Conservation (phyloP, 257 asterid species). For the Petunia secreta region DNA sequence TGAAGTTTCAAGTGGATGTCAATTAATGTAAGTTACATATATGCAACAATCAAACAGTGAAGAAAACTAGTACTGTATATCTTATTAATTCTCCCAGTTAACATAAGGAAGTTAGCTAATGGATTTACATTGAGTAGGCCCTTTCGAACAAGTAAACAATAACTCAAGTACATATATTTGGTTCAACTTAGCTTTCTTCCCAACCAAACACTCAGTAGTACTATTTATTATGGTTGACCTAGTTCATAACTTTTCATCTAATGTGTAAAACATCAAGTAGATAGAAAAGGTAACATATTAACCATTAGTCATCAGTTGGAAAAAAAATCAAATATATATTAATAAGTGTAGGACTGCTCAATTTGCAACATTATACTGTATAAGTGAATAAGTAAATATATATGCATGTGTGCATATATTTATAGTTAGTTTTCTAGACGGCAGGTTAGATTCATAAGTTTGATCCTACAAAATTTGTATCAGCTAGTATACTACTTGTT, state of each 20-base stretch:
- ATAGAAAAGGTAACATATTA: too few relatives aligned
- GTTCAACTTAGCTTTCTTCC: constrained; percentile 22
- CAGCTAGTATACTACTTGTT: too few relatives aligned
- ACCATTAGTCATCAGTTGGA: background rate
- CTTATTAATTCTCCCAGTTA: background rate
- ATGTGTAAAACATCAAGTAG: too few relatives aligned
- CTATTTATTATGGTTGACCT: background rate
- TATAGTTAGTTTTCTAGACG: too few relatives aligned
- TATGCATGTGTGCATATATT: too few relatives aligned
- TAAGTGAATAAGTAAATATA: background rate
- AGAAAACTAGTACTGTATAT: background rate
- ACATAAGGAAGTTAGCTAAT: background rate
- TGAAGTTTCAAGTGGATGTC: background rate
- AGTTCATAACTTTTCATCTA: background rate
- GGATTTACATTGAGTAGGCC: background rate
- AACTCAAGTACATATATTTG: background rate
- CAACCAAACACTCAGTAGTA: background rate
- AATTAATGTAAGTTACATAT: constrained; percentile 13
- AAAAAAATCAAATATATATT: background rate
- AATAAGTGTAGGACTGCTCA: background rate
- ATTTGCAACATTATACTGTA: background rate
- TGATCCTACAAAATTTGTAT: too few relatives aligned
- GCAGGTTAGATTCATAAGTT: too few relatives aligned
- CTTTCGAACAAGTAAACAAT: background rate
- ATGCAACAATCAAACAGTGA: constrained; percentile 13